Base-by-base conservation (phyloP, 768 basidiomycete species). In the Macrolepiota fuliginosa region DNA sequence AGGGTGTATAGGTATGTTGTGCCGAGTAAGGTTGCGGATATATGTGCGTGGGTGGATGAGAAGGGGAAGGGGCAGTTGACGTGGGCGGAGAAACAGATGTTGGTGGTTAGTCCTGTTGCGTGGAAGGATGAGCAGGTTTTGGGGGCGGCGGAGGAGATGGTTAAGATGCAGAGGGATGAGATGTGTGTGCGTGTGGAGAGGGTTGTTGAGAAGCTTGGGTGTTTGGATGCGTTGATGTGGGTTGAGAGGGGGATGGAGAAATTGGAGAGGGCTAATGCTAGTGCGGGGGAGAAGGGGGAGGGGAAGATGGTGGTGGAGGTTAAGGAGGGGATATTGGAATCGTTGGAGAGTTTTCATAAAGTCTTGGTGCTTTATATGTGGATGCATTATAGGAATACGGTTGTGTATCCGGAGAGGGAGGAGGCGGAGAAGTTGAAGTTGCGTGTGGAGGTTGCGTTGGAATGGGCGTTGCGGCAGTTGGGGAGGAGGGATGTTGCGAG, bases 361-460 rank as follows among this genome's bases (percentile, higher is more conserved):
- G 75, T 84, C 32, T 67, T 93, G 29, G 86, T 89, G 13, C 66
- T 90, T 22, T 98, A 98, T 73, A 76, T 94, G 53, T 99, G 96
- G 96, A 78, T 95, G 64, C 79, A 81, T 19, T 87, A 84, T 71
- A 87, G 95, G 40, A 79, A 84, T 61, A 79, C 84, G 0, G 77
- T 92, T 56, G 78, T 86, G 7, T 98, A 90, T 71, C 72, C 81
- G 24, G 57, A 51, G 32, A 36, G 36, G 22, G 49, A 58, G 25
- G 17, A 24, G 19, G 42, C 53, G 3, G 60, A 61, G 29, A 46
- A 47, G 11, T 37, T 61, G 42, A 61, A 61, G 35, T 19, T 17
- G 15, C 53, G 60, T 10, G 60, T 61, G n/a, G 60, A 61, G 35
- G 27, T 61, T 4, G 60, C 13, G n/a, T 27, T 61, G 52, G 60